These are phyloP conservation scores for Diaporthe sp. DNA, from an alignment of 2,329 filamentous ascomycete species.

Conservation along the genomic window DNA sequence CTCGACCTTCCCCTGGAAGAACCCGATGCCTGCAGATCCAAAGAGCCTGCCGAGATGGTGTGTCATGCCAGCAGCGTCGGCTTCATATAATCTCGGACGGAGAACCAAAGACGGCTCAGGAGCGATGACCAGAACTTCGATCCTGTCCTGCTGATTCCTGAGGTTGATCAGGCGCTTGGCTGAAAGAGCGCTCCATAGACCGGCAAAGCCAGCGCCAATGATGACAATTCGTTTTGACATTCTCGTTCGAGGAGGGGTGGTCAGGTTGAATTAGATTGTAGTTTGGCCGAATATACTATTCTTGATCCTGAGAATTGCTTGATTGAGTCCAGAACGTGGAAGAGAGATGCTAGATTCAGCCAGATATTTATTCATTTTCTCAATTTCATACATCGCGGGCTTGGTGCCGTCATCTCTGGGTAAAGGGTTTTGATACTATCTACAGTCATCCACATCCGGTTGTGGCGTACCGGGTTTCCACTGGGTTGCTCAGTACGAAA, in stretches of 20 bases:
- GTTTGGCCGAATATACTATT: not conserved
- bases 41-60: not conserved
- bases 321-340: not conserved
- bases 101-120: not conserved
- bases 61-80: not conserved
- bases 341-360: not conserved
- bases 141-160: not conserved
- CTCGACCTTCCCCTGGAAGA: not conserved
- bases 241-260: not conserved
- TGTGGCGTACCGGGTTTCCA: not conserved
- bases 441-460: not conserved
- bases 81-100: conserved; percentile 22
- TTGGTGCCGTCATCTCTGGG: not conserved
- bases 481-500: not conserved
- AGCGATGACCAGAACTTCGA: conserved; percentile 7
- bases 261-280: not conserved
- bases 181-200: conserved; percentile 11
- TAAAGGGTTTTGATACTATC: no score
- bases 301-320: not conserved
- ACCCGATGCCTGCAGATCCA: not conserved
- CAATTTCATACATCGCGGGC: not conserved
- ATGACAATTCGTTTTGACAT: conserved; percentile 9
- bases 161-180: not conserved
- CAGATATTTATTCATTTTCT: not conserved
- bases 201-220: conserved; percentile 17